A percentile compares a stretch with the other conserved stretches of the same genome.
Evolutionary conservation across 257 asterid genomes (phyloP).

Genomic region (Voacanga thouarsii): DNA sequence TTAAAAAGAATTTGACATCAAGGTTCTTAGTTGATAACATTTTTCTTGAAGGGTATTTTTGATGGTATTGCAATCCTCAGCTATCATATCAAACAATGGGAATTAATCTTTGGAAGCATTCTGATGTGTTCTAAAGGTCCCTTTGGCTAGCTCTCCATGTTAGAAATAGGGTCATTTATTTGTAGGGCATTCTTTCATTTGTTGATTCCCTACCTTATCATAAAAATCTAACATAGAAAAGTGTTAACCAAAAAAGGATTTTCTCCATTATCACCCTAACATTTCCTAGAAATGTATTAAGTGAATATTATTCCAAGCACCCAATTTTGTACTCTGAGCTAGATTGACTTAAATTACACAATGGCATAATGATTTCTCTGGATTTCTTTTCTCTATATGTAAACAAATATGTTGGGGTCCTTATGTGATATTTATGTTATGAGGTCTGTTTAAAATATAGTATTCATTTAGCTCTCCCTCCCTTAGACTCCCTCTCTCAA

Average conservation of each 20-base stretch:
- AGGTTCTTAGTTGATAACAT: conserved; percentile 45
- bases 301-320: not conserved
- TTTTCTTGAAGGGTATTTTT: conserved; percentile 73
- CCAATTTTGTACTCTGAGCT: too few species aligned
- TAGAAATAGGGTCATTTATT: too few species aligned
- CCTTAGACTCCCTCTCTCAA: too few species aligned
- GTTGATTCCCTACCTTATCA: not conserved
- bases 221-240: not conserved
- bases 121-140: not conserved
- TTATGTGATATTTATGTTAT: not conserved
- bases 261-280: not conserved
- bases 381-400: not conserved
- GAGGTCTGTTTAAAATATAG: not conserved
- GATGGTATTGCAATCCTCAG: conserved; percentile 12
- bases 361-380: not conserved
- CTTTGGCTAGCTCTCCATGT: not conserved
- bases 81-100: not conserved
- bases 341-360: not conserved
- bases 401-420: not conserved
- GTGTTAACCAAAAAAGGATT: not conserved
- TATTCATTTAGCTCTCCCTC: too few species aligned
- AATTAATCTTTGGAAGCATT: not conserved
- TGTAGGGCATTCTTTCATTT: not conserved
- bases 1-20: conserved; percentile 51
- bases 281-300: not conserved